Base-by-base conservation (phyloP, 202 grass and related monocot genomes). In the Zoysia matrella region DNA sequence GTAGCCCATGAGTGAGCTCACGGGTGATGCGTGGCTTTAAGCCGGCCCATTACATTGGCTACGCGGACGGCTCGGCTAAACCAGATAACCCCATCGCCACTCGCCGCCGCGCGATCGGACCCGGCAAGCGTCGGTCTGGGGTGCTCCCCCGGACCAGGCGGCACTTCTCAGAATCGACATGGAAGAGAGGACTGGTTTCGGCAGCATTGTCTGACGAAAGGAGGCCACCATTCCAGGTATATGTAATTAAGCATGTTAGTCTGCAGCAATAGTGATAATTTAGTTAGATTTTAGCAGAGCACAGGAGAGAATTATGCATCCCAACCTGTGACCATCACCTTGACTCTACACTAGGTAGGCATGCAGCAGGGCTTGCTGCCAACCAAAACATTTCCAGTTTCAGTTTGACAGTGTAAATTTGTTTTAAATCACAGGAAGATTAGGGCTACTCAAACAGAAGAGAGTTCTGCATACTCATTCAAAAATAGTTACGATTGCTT, bases 1-100 rank as follows among this genome's bases (percentile, higher is more conserved):
- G 49, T 67, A 67, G 75, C 75, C 49, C 61, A 16, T 67, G 49
- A 16, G 22, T 78, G 76, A 78, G 62, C 75, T 65, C 76, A 45
- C 36, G 50, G 50, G 50, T 79, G 76, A 79, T 50, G 64, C 68
- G 10, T n/a, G 42, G 76, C 56, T 56, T 39, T 15, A 49, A 36
- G 7, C 13, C 14, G 47, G 8, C 40, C 14, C 53, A 13, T 15
- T 3, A 15, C 43, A 3, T 45, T 0, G 4, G 2, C 51, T 5
- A 1, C 39, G 30, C 0, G 42, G 40, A 54, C 71, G 43, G 73
- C 43, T 75, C 55, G 5, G 45, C 41, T 48, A 47, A 57, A 74
- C 54, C 72, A 53, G 71, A 5, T 74, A 11, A 54, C 14, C 52
- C 3, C 52, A 11, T 14, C 53, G 52, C 13, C 52, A 4, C 52